Base-by-base conservation (phyloP, 306 rosid genomes). In the Corylus avellana region DNA sequence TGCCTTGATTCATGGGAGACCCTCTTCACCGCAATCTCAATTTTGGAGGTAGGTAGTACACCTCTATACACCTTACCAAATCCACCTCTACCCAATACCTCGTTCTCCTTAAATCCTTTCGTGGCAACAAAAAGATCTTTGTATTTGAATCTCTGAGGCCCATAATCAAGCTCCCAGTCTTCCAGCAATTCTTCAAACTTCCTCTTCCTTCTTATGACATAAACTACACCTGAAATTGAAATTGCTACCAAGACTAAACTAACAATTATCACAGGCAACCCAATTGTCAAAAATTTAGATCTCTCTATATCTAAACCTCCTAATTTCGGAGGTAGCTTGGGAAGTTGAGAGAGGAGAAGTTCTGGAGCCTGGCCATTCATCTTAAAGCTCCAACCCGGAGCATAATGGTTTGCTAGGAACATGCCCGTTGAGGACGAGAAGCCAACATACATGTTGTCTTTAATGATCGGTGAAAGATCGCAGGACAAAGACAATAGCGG, bases 111-210 rank as follows among this genome's bases (percentile, higher is more conserved):
- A 44, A 87, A 87, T 59, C 90, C 88, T 8, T 79, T 81, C 6
- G 86, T 84, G 54, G 90, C 88, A 14, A 48, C 25, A 20, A 72
- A 79, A 9, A 85, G 67, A 20, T 85, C 86, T 72, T 79, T 76
- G 77, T 79, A 85, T 74, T 81, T 81, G 29, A 77, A 85, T 50
- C 88, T 78, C 4, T 81, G 85, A 69, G 85, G 88, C 12, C 84
- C 84, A 58, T 74, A 82, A 3, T 85, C 81, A n/a, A 75, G 35
- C 76, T 87, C 87, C 90, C 86, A 84, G 3, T 87, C 87, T 59
- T 87, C 84, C 0, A 81, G 13, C 68, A 78, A 7, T 42, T 86
- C 87, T 2, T 77, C 78, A 27, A 77, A 80, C 56, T 75, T 80
- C 72, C 47, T 80, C 81, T 72, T 77, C 80, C 77, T 72, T 39